Conservation (phyloP, 441 rosid genomes). For the Melastoma candidum region DNA sequence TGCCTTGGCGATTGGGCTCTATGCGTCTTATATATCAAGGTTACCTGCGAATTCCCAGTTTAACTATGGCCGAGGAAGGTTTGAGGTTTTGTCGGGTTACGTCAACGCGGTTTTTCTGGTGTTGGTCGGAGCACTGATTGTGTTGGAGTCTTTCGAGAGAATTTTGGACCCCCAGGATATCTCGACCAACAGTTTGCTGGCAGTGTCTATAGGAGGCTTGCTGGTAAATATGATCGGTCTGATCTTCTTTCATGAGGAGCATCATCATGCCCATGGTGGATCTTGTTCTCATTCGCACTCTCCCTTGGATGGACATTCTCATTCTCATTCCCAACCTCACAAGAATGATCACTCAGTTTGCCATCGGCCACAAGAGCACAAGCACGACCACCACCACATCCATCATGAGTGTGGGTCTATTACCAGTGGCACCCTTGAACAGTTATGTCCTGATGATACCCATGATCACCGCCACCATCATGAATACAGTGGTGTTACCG, state of each 20-base stretch:
- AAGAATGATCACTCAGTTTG: constrained; percentile 22
- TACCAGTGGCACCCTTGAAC: constrained; percentile 21
- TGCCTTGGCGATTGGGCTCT: constrained; percentile 83
- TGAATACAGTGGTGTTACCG: constrained; percentile 6
- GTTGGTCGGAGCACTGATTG: constrained; percentile 83
- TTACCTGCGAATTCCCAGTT: constrained; percentile 84
- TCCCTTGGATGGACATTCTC: constrained; percentile 32
- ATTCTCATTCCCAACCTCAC: constrained; percentile 29
- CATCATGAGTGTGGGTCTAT: constrained; percentile 24
- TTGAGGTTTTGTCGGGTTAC: constrained; percentile 91
- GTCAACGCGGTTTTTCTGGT: constrained; percentile 86
- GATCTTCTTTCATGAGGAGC: constrained; percentile 94
- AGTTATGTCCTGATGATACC: constrained; percentile 25
- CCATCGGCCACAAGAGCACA: constrained; percentile 16
- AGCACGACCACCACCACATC: constrained; percentile 22
- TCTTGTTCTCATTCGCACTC: constrained; percentile 53
- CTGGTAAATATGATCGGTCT: constrained; percentile 76
- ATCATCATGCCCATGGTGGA: constrained; percentile 97
- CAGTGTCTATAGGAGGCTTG: constrained; percentile 84
- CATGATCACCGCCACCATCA: constrained; percentile 20
- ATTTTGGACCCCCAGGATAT: constrained; percentile 95
- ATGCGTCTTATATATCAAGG: constrained; percentile 85
- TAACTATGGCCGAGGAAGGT: constrained; percentile 92
- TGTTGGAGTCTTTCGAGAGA: constrained; percentile 84
- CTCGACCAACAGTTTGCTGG: constrained; percentile 69